Percentiles rank a stretch among this genome's conserved stretches.
Conservation (phyloP, 2,329 filamentous ascomycete genomes). For the Neospermospora avenae region DNA sequence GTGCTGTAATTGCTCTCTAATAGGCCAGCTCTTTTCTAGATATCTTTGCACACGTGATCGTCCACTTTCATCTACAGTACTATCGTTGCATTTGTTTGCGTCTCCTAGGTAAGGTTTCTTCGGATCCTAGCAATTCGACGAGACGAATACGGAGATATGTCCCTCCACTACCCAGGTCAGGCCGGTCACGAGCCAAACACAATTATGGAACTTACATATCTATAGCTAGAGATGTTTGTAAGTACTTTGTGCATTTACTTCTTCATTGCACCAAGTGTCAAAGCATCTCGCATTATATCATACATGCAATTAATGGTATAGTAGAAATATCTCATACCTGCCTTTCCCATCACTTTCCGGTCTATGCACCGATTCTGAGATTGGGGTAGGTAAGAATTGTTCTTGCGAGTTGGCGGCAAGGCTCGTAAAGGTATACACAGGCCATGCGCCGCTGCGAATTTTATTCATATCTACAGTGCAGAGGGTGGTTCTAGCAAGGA, state of each 20-base stretch:
- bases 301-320: background rate
- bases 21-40: conserved; percentile 71
- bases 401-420: conserved; percentile 51
- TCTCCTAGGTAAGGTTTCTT: conserved; percentile 22
- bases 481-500: conserved; percentile 47
- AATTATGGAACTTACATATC: conserved; percentile 54
- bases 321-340: conserved; percentile 37
- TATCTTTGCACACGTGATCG: conserved; percentile 39
- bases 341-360: conserved; percentile 47
- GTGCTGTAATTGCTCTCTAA: conserved; percentile 68
- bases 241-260: too few relatives aligned
- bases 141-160: conserved; percentile 68
- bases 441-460: conserved; percentile 43
- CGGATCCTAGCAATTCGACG: conserved; percentile 52
- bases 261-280: background rate
- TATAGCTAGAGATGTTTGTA: conserved; percentile 57
- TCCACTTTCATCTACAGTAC: background rate
- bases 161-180: conserved; percentile 52
- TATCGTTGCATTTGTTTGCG: background rate
- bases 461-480: conserved; percentile 46
- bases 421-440: conserved; percentile 46
- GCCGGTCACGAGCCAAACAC: background rate
- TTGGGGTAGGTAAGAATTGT: conserved; percentile 60
- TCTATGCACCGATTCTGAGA: conserved; percentile 55
- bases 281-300: conserved; percentile 7